Evolutionary conservation across 2,329 filamentous ascomycete genomes (phyloP), one percentile per base, ranked within the genome.

Genomic region (Trichoderma brevicompactum): DNA sequence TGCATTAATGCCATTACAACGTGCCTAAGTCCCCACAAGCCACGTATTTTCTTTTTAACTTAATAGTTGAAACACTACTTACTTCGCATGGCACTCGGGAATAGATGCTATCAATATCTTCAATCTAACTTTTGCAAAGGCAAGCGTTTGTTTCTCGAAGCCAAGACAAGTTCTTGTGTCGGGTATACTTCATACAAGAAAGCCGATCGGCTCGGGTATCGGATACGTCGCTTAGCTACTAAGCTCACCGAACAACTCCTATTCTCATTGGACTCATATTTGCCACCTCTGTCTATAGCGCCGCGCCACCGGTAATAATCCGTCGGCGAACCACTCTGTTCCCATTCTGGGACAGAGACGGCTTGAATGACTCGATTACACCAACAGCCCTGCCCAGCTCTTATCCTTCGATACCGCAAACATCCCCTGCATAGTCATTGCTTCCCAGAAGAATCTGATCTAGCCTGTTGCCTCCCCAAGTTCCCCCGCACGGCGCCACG

Each of bases 181-280:
- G 23, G 8, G 28, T 54, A 15, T 28, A 59, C 12, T 12, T 10
- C 23, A 28, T 28, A 28, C 23, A 28, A 38, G 17, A 28, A 19
- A 53, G 43, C 64, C 52, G 65, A 64, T 74, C 72, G 72, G 72
- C 68, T 74, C 72, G 72, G 70, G 36, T 68, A 62, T 73, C 72
- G 72, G 72, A 41, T 73, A 19, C 62, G 34, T 66, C 65, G 65
- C 62, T 52, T 59, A 50, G n/a, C 19, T 50, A 5, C 46, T 12
- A 23, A n/a, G 28, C n/a, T 15, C 34, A 53, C 40, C 38, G 13
- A 17, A 36, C 17, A 13, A 1, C 5, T 62, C 12, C 23, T 32
- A 6, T 7, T 19, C 43, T 34, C 19, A 50, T 64, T 55, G 36
- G 50, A 43, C 34, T 56, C 50, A 7, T 15, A 12, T 56, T 54